A percentile compares a stretch with the other conserved stretches of the same genome.
These are phyloP conservation scores for Irpex sp. DNA, from an alignment of 1,284 basidiomycete genomes.

Conservation along the genomic window DNA sequence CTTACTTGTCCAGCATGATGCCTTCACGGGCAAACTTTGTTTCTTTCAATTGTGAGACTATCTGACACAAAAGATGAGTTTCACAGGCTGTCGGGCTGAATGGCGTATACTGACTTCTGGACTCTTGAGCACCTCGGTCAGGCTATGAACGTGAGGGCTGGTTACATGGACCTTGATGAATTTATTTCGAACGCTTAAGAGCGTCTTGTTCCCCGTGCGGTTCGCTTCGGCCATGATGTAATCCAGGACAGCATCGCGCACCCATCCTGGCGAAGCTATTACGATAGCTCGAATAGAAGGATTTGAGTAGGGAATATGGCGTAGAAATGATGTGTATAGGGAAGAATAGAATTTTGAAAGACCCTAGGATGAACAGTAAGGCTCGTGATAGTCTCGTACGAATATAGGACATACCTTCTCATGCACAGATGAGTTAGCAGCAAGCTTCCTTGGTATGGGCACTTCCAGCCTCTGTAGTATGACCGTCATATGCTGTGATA, in stretches of 20 bases:
- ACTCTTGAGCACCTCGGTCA: slow-evolving; percentile 93
- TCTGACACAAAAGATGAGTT: slow-evolving; percentile 33
- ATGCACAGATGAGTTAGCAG: slow-evolving; percentile 75
- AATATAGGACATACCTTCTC: slow-evolving; percentile 55
- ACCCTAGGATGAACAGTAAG: slow-evolving; percentile 36
- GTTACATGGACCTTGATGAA: slow-evolving; percentile 90
- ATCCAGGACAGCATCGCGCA: slow-evolving; percentile 87
- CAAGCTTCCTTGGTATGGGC: slow-evolving; percentile 88
- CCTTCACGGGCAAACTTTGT: slow-evolving; percentile 98
- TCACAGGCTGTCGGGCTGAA: not conserved
- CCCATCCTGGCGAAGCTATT: slow-evolving; percentile 96
- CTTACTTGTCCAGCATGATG: slow-evolving; percentile 82
- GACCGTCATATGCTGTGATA: slow-evolving; percentile 97
- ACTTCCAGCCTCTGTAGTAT: slow-evolving; percentile 91
- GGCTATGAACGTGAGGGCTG: slow-evolving; percentile 93
- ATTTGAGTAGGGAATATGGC: slow-evolving; percentile 84
- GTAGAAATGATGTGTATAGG: slow-evolving; percentile 84
- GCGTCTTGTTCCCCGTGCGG: slow-evolving; percentile 78
- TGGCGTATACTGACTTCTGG: slow-evolving; percentile 64
- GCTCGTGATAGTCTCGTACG: not conserved
- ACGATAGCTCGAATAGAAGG: slow-evolving; percentile 84
- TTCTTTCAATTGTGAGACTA: slow-evolving; percentile 81
- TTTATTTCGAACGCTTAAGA: slow-evolving; percentile 77
- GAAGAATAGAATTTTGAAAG: slow-evolving; percentile 80
- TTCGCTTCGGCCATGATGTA: slow-evolving; percentile 83